These are phyloP conservation scores for Phascolomyces articulosus DNA, from an alignment of 371 early-diverging fungal genomes.

Conservation along the genomic window DNA sequence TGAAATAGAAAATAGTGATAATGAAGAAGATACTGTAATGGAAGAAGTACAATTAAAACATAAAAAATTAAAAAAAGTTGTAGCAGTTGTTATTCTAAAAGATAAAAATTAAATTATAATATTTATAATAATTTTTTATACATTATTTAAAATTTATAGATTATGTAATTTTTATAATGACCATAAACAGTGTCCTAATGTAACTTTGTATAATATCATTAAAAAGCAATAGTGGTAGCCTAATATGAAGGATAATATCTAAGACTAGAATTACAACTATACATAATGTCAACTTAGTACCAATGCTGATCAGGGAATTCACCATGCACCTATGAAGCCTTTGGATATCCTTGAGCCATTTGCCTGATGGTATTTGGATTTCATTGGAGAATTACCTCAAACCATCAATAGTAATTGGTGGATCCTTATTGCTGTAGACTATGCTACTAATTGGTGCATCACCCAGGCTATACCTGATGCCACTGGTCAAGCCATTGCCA, in stretches of 20 bases:
- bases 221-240: slow-evolving; percentile 34
- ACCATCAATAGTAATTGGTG: slow-evolving; percentile 21
- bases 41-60: no score
- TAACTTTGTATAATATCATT: slow-evolving; percentile 18
- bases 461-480: slow-evolving; percentile 38
- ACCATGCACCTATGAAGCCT: slow-evolving; percentile 17
- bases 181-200: no score
- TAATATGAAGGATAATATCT: slow-evolving; percentile 14
- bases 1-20: no score
- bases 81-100: no score
- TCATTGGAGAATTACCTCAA: slow-evolving; percentile 23
- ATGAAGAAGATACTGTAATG: no score
- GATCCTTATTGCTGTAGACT: slow-evolving; percentile 40
- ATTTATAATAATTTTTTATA: no score
- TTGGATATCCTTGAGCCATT: slow-evolving; percentile 5
- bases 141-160: no score
- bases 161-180: no score
- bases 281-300: slow-evolving; percentile 24
- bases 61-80: no score
- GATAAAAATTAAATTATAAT: no score
- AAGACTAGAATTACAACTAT: slow-evolving; percentile 18
- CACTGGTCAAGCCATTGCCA: slow-evolving; percentile 16
- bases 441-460: slow-evolving; percentile 40
- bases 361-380: slow-evolving; percentile 29
- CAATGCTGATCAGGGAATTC: background rate